Base-by-base conservation (phyloP, 2,329 filamentous ascomycete genomes). In the Esteya vermicola region DNA sequence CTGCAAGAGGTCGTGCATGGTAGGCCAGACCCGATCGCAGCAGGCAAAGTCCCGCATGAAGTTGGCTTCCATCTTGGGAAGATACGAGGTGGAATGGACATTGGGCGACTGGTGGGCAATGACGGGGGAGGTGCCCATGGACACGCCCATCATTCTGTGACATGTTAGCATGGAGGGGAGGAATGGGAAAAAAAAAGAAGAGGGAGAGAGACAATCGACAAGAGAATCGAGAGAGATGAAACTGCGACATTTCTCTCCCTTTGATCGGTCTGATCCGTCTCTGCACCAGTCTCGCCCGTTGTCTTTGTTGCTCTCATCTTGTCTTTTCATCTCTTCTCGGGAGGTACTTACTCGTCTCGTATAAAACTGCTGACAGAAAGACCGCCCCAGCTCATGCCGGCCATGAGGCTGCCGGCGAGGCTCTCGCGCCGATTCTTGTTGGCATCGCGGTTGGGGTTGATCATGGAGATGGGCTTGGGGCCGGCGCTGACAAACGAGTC, bases 31-130 rank as follows among this genome's bases (percentile, higher is more conserved):
- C 52, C 85, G 75, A 52, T 86, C 86, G 62, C 91, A 98, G 64
- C 91, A 98, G 39, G 81, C 81, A 62, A 96, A 96, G 63, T 96
- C 88, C 60, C 81, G 81, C 85, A 96, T 93, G 59, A 95, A 98
- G 55, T 89, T 91, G 45, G 89, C 89, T 61, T 98, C 91, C 55
- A 95, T 77, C 60, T 94, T 95, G 9, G 88, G 89, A 2, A 95
- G 73, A 57, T 96, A 96, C 21, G 91, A 96, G 7, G 88, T 93
- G 1, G 89, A 96, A 60, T 96, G 89, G 52, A 85, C 93, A 1
- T 89, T 95, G 1, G 91, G 85, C n/a, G 88, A 93, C 58, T 88
- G 81, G 52, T 88, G 75, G 43, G 71, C 78, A 44, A 64, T 58
- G 54, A 89, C 93, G 10, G 91, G 91, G n/a, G 91, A 96, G 16